A percentile compares a stretch with the other conserved stretches of the same genome.
Conservation (phyloP, 306 rosid genomes). For the Carpinus fangiana region DNA sequence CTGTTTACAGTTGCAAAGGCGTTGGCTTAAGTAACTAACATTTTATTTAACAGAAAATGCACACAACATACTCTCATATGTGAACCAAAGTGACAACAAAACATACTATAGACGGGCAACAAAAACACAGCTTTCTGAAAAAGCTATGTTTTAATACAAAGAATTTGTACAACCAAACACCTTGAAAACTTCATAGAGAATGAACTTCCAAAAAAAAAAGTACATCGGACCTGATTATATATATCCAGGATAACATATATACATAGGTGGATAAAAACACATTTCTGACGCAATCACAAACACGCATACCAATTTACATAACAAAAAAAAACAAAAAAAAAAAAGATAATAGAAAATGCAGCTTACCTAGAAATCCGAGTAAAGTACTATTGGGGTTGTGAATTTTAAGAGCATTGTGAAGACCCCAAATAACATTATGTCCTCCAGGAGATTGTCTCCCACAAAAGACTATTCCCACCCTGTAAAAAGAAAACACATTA, state of each 20-base stretch:
- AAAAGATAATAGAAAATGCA: not conserved
- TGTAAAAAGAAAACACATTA: constrained; percentile 19
- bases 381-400: constrained; percentile 75
- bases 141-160: not conserved
- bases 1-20: constrained; percentile 39
- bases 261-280: not conserved
- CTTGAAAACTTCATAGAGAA: not conserved
- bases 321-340: constrained; percentile 3
- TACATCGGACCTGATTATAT: not conserved
- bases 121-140: not conserved
- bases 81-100: not conserved
- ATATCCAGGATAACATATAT: not conserved
- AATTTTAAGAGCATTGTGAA: constrained; percentile 68
- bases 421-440: constrained; percentile 97
- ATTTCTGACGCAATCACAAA: not conserved
- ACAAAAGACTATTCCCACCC: constrained; percentile 93
- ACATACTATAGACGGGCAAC: not conserved
- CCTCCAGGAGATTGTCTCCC: constrained; percentile 99
- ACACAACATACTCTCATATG: not conserved
- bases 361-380: constrained; percentile 88
- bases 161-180: not conserved
- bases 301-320: constrained; percentile 6
- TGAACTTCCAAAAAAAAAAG: not conserved
- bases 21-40: constrained; percentile 17
- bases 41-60: not conserved